A percentile compares a stretch with the other conserved stretches of the same genome.
These are phyloP conservation scores for Lantana camara DNA, from an alignment of 257 asterid species.

Conservation along the genomic window DNA sequence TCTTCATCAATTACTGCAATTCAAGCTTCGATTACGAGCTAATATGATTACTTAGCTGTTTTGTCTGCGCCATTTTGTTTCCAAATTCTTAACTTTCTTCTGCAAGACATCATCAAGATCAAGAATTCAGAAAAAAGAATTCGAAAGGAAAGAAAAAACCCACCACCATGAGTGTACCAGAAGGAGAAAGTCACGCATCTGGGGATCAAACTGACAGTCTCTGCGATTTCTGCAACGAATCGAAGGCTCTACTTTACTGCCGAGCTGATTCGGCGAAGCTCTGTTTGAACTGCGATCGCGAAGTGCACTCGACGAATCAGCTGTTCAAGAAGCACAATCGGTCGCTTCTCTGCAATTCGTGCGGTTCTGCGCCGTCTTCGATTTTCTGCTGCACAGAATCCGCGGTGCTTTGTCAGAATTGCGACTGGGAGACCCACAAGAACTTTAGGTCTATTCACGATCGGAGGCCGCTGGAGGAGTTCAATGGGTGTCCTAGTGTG, in stretches of 20 bases:
- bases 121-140: not conserved
- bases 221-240: conserved; percentile 80
- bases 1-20: not conserved
- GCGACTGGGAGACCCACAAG: conserved; percentile 91
- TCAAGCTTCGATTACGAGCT: not conserved
- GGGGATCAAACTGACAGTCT: conserved; percentile 29
- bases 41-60: not conserved
- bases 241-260: conserved; percentile 75
- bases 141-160: not conserved
- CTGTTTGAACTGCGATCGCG: conserved; percentile 75
- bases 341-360: conserved; percentile 75
- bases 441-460: conserved; percentile 48
- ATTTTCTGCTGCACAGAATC: conserved; percentile 73
- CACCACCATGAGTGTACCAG: conserved; percentile 31
- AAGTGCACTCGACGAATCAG: conserved; percentile 87
- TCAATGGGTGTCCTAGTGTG: conserved; percentile 70
- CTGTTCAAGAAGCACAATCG: conserved; percentile 84
- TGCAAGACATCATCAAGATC: not conserved
- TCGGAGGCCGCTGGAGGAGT: conserved; percentile 88
- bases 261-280: conserved; percentile 94
- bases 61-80: not conserved
- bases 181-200: conserved; percentile 15
- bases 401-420: conserved; percentile 79
- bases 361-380: conserved; percentile 70
- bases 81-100: not conserved